Percentiles rank a stretch among this genome's conserved stretches.
phyloP scores from a whole-genome alignment of 2,329 filamentous ascomycete genomes.

The Aureobasidium sp. region DNA sequence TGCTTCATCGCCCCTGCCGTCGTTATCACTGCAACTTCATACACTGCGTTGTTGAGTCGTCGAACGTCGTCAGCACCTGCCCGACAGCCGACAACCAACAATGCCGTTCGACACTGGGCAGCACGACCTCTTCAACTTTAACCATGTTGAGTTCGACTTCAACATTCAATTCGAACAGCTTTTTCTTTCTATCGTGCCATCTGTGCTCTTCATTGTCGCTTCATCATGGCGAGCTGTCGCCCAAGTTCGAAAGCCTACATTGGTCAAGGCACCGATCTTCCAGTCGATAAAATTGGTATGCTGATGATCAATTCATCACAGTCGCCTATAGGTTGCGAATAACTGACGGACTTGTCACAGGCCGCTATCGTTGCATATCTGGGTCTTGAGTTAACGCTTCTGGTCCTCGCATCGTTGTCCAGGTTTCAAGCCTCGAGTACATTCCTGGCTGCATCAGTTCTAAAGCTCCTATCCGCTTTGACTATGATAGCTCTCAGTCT shows the following conservation, averaged over 20 bases:
- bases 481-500: not conserved
- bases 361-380: not conserved
- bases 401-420: not conserved
- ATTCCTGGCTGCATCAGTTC: not conserved
- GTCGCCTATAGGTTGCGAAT: not conserved
- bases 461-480: not conserved
- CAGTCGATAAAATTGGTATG: not conserved
- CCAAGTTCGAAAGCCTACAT: not conserved
- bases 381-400: not conserved
- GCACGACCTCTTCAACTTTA: not conserved
- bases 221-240: not conserved
- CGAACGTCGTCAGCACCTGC: not conserved
- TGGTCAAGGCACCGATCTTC: not conserved
- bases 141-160: not conserved
- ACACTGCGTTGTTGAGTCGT: not conserved
- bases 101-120: not conserved
- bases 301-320: not conserved
- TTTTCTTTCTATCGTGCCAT: not conserved
- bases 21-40: not conserved
- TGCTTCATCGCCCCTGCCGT: not conserved
- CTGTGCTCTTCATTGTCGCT: not conserved
- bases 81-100: not conserved
- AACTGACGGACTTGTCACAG: not conserved
- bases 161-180: constrained; percentile 1
- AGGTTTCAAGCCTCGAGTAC: not conserved